These are phyloP conservation scores for Leccinum olivaceopallidum DNA, from an alignment of 768 basidiomycete genomes.

Conservation along the genomic window DNA sequence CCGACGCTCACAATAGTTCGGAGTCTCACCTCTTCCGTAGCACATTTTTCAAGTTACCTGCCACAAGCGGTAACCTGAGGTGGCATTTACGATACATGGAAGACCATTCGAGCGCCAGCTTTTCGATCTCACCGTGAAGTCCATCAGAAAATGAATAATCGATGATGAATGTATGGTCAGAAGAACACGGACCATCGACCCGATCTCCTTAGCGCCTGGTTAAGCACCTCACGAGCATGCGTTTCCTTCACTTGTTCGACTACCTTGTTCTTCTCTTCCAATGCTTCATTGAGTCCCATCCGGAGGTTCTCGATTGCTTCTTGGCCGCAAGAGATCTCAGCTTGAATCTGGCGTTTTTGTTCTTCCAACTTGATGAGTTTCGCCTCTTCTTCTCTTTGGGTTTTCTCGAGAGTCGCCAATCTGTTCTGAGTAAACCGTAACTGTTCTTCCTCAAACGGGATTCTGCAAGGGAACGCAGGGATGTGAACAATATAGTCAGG, in stretches of 20 bases:
- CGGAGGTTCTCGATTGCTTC: constrained; percentile 55
- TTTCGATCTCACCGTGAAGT: constrained; percentile 81
- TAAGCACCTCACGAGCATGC: constrained; percentile 69
- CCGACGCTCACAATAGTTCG: not conserved
- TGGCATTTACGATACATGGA: constrained; percentile 89
- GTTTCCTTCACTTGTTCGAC: constrained; percentile 79
- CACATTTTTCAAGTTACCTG: constrained; percentile 80
- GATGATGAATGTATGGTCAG: constrained; percentile 22
- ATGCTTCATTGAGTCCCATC: constrained; percentile 63
- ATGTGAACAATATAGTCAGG: constrained; percentile 5
- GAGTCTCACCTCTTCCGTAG: constrained; percentile 88
- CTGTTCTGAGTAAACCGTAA: constrained; percentile 65
- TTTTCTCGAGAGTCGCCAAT: constrained; percentile 51
- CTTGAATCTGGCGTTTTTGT: constrained; percentile 54
- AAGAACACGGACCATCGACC: constrained; percentile 56
- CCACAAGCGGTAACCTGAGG: constrained; percentile 73
- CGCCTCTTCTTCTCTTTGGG: constrained; percentile 50
- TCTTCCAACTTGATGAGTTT: constrained; percentile 54
- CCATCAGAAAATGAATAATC: constrained; percentile 5
- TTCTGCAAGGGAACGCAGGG: constrained; percentile 41
- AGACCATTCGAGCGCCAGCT: constrained; percentile 80
- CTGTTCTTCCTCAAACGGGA: constrained; percentile 81
- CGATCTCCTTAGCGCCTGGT: constrained; percentile 92
- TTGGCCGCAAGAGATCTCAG: constrained; percentile 61
- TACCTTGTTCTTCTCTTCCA: constrained; percentile 71